These are phyloP conservation scores for Bryopsis sp. DNA, from an alignment of 139 green algal species.

Conservation along the genomic window DNA sequence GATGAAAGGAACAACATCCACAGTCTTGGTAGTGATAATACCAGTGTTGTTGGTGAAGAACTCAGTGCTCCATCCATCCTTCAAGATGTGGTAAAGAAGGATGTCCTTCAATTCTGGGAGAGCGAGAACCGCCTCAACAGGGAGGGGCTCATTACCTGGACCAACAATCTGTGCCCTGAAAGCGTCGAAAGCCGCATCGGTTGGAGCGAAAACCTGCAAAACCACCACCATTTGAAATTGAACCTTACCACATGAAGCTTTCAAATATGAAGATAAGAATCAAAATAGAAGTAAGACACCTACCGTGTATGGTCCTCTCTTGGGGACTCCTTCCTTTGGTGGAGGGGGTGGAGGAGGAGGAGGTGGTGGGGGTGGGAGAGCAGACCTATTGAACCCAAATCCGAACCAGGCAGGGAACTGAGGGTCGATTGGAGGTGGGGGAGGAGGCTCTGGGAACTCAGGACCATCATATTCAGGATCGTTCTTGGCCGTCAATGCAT, in stretches of 20 bases:
- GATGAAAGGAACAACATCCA: conserved; percentile 46
- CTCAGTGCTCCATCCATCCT: conserved; percentile 30
- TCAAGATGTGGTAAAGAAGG: conserved; percentile 53
- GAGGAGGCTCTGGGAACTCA: conserved; percentile 20
- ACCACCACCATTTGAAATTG: conserved; percentile 42
- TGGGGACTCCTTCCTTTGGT: conserved; percentile 9
- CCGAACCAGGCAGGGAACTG: conserved; percentile 23
- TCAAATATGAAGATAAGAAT: too few relatives aligned
- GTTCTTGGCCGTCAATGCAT: conserved; percentile 21
- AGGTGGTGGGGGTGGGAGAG: conserved; percentile 1
- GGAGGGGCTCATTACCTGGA: conserved; percentile 24
- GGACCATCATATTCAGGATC: conserved; percentile 26
- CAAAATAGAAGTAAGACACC: neutral
- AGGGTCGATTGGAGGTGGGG: neutral
- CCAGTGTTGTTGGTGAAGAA: conserved; percentile 53
- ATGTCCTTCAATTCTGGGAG: conserved; percentile 52
- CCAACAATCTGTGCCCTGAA: conserved; percentile 36
- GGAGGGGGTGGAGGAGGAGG: conserved; percentile 1
- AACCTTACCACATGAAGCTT: conserved; percentile 26
- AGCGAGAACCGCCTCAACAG: conserved; percentile 29
- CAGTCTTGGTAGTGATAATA: conserved; percentile 41
- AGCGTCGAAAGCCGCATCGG: conserved; percentile 40
- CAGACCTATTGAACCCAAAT: conserved; percentile 5
- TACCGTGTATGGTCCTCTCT: conserved; percentile 6
- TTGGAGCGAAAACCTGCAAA: conserved; percentile 48